Percentiles rank a stretch among this genome's conserved stretches.
Evolutionary conservation across 2,329 filamentous ascomycete species (phyloP).

Genomic region (Parastagonospora avenae): DNA sequence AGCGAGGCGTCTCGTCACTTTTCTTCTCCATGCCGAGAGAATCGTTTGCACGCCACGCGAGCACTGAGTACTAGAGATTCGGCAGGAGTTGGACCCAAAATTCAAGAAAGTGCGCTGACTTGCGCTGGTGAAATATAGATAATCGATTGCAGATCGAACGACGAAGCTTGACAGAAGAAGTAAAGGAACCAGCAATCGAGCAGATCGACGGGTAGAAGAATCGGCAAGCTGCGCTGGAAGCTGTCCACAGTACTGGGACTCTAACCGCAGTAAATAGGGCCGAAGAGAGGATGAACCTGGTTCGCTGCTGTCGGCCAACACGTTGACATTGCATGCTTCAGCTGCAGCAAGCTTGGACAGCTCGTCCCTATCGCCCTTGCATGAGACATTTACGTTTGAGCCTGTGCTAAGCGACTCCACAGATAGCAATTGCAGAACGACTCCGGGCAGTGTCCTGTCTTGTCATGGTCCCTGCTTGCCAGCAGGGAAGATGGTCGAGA

Average conservation of each 20-base stretch:
- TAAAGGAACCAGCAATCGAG: background rate
- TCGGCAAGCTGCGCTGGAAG: background rate
- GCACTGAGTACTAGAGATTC: background rate
- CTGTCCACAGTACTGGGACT: constrained; percentile 1
- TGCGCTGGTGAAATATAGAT: background rate
- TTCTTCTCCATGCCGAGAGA: constrained; percentile 13
- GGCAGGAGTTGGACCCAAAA: too few species aligned
- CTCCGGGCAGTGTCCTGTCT: background rate
- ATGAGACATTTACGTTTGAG: background rate
- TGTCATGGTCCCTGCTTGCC: background rate
- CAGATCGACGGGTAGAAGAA: background rate
- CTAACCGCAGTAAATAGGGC: background rate
- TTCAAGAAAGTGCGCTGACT: too few species aligned
- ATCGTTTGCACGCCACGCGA: background rate
- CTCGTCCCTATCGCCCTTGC: background rate
- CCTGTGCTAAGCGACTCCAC: constrained; percentile 19
- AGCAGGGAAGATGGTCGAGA: background rate
- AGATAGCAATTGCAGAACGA: constrained; percentile 6
- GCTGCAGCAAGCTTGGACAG: background rate
- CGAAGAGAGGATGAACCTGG: constrained; percentile 1
- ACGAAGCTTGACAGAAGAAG: background rate
- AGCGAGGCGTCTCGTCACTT: constrained; percentile 13
- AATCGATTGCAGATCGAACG: constrained; percentile 10
- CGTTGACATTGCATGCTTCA: background rate
- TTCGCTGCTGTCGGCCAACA: background rate